Conservation (phyloP, 2,329 filamentous ascomycete genomes). For the Thielaviopsis ethacetica region DNA sequence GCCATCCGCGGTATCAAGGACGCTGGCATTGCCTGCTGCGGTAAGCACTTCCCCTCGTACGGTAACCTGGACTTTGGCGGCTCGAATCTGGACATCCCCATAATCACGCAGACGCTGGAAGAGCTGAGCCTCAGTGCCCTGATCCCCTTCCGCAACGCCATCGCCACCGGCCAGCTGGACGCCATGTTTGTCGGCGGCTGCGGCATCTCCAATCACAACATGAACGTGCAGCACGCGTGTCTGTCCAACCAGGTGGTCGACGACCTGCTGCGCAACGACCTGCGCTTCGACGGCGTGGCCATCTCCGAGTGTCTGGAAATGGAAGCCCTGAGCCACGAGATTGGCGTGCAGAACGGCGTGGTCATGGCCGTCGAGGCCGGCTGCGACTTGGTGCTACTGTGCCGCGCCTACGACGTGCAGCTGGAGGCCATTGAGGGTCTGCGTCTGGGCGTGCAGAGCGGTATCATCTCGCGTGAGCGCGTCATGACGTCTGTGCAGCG, state of each 20-base stretch:
- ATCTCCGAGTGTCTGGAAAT: constrained; percentile 94
- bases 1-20: constrained; percentile 88
- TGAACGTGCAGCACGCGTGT: constrained; percentile 92
- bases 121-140: constrained; percentile 83
- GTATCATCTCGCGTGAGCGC: constrained; percentile 66
- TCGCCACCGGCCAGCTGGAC: constrained; percentile 64
- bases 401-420: constrained; percentile 74
- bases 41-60: constrained; percentile 94
- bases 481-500: constrained; percentile 67
- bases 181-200: constrained; percentile 94
- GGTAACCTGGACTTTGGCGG: constrained; percentile 88
- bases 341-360: constrained; percentile 90
- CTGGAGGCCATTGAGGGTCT: constrained; percentile 82
- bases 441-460: constrained; percentile 78
- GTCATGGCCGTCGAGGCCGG: constrained; percentile 96
- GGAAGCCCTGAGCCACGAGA: constrained; percentile 88
- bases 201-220: constrained; percentile 75
- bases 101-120: constrained; percentile 87
- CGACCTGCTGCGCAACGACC: constrained; percentile 69
- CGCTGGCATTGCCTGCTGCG: constrained; percentile 73
- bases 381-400: constrained; percentile 80
- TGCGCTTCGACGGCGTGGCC: constrained; percentile 81
- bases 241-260: constrained; percentile 87
- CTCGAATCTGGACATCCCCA: constrained; percentile 79
- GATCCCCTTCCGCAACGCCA: constrained; percentile 81